These are phyloP conservation scores for Suillus decipiens DNA, from an alignment of 768 basidiomycete species.

Conservation along the genomic window DNA sequence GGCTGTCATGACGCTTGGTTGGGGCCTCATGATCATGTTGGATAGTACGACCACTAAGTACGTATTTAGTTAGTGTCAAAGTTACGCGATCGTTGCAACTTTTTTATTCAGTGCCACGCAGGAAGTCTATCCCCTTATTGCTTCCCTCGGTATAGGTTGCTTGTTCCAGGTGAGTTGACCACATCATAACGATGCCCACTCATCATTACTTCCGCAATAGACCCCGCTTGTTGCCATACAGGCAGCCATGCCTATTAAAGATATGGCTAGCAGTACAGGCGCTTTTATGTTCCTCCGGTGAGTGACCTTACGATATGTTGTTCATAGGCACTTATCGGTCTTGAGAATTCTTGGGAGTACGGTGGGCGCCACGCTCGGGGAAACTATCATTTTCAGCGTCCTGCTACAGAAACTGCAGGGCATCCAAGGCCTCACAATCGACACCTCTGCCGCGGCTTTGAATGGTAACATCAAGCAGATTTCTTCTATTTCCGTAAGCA, in stretches of 20 bases:
- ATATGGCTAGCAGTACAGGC: constrained; percentile 45
- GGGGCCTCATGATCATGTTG: constrained; percentile 38
- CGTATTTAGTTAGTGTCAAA: constrained; percentile 9
- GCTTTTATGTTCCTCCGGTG: constrained; percentile 37
- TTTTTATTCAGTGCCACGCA: constrained; percentile 26
- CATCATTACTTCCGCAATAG: constrained; percentile 13
- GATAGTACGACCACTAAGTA: constrained; percentile 34
- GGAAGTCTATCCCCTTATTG: constrained; percentile 34
- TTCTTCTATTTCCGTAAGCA: constrained; percentile 29
- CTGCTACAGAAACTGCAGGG: constrained; percentile 19
- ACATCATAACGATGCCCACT: not conserved
- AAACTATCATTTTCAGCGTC: constrained; percentile 68
- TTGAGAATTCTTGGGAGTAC: constrained; percentile 70
- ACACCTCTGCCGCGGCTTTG: constrained; percentile 46
- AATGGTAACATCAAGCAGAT: constrained; percentile 50
- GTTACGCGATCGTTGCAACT: constrained; percentile 1
- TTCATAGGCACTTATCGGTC: constrained; percentile 4
- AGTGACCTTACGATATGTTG: not conserved
- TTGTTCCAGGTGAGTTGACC: constrained; percentile 32
- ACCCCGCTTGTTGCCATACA: constrained; percentile 40
- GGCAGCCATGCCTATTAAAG: constrained; percentile 46
- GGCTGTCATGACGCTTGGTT: constrained; percentile 35
- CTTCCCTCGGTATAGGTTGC: constrained; percentile 36
- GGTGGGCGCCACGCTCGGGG: constrained; percentile 71
- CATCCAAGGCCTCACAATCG: constrained; percentile 29